phyloP scores from a whole-genome alignment of 495 filamentous ascomycete species.

The Penicillium salamii region DNA sequence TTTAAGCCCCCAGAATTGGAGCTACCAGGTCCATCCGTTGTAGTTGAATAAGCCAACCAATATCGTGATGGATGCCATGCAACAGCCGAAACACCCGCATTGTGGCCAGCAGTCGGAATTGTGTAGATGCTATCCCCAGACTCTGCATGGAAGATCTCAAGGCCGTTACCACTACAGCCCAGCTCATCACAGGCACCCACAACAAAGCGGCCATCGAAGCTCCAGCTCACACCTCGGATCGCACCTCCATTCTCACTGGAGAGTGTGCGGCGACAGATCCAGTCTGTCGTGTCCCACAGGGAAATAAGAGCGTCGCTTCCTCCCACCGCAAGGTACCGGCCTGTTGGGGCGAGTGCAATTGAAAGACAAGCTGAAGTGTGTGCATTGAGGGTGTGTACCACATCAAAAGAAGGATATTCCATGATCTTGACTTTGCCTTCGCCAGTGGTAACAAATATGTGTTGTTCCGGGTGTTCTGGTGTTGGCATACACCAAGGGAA shows the following conservation, averaged over 20 bases:
- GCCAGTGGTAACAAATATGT: conserved; percentile 75
- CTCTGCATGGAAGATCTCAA: conserved; percentile 80
- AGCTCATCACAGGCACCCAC: conserved; percentile 81
- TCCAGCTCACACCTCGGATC: conserved; percentile 83
- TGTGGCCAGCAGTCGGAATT: conserved; percentile 61
- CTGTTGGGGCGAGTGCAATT: conserved; percentile 69
- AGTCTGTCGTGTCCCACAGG: conserved; percentile 90
- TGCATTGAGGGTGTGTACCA: conserved; percentile 65
- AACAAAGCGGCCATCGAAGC: conserved; percentile 86
- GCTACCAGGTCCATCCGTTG: conserved; percentile 68
- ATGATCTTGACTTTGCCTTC: conserved; percentile 81
- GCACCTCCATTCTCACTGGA: conserved; percentile 68
- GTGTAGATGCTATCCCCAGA: conserved; percentile 82
- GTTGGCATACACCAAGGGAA: conserved; percentile 66
- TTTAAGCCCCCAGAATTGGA: conserved; percentile 72
- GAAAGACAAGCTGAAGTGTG: conserved; percentile 78
- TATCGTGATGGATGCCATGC: conserved; percentile 91
- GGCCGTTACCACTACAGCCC: conserved; percentile 43
- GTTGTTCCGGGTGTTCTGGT: conserved; percentile 34
- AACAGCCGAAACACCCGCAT: conserved; percentile 56
- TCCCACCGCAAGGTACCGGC: conserved; percentile 79
- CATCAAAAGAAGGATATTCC: conserved; percentile 55
- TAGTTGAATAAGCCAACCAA: conserved; percentile 85
- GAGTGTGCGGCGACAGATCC: conserved; percentile 82
- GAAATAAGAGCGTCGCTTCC: conserved; percentile 85